Evolutionary conservation across 148 eudicot species (phyloP), one percentile per base, ranked within the genome.

Genomic region (Chenopodium berlandieri): DNA sequence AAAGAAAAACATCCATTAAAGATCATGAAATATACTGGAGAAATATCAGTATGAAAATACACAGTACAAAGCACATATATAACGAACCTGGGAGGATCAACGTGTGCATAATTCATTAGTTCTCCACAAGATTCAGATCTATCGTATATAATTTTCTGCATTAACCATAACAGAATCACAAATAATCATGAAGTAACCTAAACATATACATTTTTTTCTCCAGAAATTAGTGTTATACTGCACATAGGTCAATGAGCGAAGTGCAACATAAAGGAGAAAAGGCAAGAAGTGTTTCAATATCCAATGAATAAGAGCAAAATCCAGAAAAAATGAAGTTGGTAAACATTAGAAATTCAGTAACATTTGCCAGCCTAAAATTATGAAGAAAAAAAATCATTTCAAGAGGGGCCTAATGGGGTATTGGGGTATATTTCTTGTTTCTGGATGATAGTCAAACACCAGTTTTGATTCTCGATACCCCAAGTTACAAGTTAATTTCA

Each of bases 131-230:
- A 62, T 65, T 50, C 64, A 80, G 48, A 77, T 63, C 64, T 84
- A 67, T 50, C 80, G 65, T 76, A 62, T 76, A 62, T 31, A 50
- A 74, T 63, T 63, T 71, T 60, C 83, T 71, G 83, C 69, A 80
- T 14, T 71, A 13, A 64, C 19, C 22, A 63, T 71, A 79, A 71
- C 19, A 48, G 44, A 8, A 80, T 62, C 46, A 76, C 37, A 70
- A 13, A 76, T 44, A 8, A 34, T 52, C 58, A 75, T 20, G 47
- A 77, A 71, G 71, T 37, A 54, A 23, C 25, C 60, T n/a, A 60
- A 23, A 50, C 81, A 78, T 44, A 19, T 48, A 52, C 13, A 66
- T 23, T 37, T 11, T 63, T 63, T 22, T 9, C 22, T 2, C 9
- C 27, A 72, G 32, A 70, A 79, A 70, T 11, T 14, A 67, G 73